A percentile compares a stretch with the other conserved stretches of the same genome.
Evolutionary conservation across 2,329 filamentous ascomycete species (phyloP).

Genomic region (Penicillium sp.): DNA sequence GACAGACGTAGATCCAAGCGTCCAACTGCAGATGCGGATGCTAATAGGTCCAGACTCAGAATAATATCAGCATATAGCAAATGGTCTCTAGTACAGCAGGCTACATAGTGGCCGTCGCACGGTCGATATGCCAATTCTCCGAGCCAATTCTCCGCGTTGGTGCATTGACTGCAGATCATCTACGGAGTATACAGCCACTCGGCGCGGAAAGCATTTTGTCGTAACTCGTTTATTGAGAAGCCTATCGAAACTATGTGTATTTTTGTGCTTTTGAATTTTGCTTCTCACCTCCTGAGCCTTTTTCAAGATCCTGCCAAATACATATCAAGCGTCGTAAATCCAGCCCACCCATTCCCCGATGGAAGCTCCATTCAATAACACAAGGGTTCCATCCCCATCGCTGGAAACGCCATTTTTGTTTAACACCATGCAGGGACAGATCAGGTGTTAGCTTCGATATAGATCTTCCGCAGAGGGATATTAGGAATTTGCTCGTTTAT

Average conservation of each 20-base stretch:
- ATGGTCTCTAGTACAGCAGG: not conserved
- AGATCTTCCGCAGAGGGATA: not conserved
- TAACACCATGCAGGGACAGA: not conserved
- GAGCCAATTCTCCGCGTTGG: conserved; percentile 12
- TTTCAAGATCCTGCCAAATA: too few species aligned
- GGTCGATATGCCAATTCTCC: conserved; percentile 7
- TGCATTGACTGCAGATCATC: not conserved
- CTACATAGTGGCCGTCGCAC: not conserved
- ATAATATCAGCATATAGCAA: not conserved
- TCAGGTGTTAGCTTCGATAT: not conserved
- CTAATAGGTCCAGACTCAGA: not conserved
- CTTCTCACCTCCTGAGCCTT: too few species aligned
- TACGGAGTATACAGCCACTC: not conserved
- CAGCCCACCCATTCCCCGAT: not conserved
- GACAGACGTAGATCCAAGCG: too few species aligned
- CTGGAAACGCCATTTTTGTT: not conserved
- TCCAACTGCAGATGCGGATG: too few species aligned
- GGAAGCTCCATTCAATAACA: too few species aligned
- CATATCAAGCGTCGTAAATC: not conserved
- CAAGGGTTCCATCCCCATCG: not conserved
- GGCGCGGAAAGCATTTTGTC: too few species aligned
- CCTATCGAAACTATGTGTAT: too few species aligned
- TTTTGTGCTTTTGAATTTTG: too few species aligned
- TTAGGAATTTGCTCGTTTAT: not conserved
- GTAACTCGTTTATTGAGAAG: too few species aligned